These are phyloP conservation scores for Colletotrichum abscissum DNA, from an alignment of 2,329 filamentous ascomycete genomes.

Conservation along the genomic window DNA sequence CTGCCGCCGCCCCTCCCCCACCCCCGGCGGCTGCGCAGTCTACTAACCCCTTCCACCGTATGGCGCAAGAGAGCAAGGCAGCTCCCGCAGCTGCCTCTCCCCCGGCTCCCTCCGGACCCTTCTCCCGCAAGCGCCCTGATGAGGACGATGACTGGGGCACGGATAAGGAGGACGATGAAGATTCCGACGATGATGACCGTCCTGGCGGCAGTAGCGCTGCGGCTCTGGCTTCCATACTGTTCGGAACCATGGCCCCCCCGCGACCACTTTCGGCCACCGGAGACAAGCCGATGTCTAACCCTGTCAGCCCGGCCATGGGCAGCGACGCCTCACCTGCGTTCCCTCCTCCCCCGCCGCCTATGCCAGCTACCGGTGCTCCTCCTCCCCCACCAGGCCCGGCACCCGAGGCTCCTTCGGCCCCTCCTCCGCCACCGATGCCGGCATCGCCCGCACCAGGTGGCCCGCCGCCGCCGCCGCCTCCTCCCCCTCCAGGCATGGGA, in stretches of 20 bases:
- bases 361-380: slow-evolving; percentile 43
- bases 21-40: slow-evolving; percentile 59
- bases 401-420: slow-evolving; percentile 38
- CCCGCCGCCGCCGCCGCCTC: slow-evolving; percentile 54
- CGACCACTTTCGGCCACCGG: slow-evolving; percentile 87
- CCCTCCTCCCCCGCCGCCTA: slow-evolving; percentile 43
- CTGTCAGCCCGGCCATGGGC: slow-evolving; percentile 52
- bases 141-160: slow-evolving; percentile 86
- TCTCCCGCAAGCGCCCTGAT: slow-evolving; percentile 65
- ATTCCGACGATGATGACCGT: slow-evolving; percentile 80
- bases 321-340: slow-evolving; percentile 48
- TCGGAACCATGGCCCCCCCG: slow-evolving; percentile 96
- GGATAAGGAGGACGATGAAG: slow-evolving; percentile 68
- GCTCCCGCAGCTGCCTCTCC: slow-evolving; percentile 46
- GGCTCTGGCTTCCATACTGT: slow-evolving; percentile 92
- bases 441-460: slow-evolving; percentile 44
- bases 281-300: slow-evolving; percentile 66
- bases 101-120: slow-evolving; percentile 58
- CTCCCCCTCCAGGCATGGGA: slow-evolving; percentile 52
- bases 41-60: slow-evolving; percentile 96
- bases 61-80: slow-evolving; percentile 73
- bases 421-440: slow-evolving; percentile 48
- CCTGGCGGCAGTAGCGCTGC: slow-evolving; percentile 87
- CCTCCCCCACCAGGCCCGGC: slow-evolving; percentile 42
- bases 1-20: slow-evolving; percentile 54